Percentiles rank a stretch among this genome's conserved stretches.
Evolutionary conservation across 2,329 filamentous ascomycete genomes (phyloP).

Genomic region (Trichoderma sp.): DNA sequence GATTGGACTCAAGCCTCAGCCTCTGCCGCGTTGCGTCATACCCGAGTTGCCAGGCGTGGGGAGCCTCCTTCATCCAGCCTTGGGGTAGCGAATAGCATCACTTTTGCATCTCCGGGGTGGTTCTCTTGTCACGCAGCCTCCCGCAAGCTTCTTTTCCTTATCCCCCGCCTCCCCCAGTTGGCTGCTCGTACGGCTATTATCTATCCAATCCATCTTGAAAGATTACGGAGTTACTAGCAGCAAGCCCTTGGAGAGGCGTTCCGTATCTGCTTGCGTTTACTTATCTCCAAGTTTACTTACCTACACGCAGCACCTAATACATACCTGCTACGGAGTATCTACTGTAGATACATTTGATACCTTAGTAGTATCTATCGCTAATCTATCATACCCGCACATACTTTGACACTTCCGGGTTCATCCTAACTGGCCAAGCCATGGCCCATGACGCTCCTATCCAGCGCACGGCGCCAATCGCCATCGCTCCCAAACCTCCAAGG

Average conservation of each 20-base stretch:
- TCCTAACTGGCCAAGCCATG: conserved; percentile 38
- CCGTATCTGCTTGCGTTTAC: background rate
- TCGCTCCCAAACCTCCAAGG: conserved; percentile 58
- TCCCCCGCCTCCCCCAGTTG: background rate
- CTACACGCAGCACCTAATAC: background rate
- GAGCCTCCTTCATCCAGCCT: conserved; percentile 1
- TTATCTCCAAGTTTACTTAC: conserved; percentile 1
- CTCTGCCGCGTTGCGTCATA: conserved; percentile 15
- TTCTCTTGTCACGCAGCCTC: background rate
- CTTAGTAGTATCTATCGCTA: background rate
- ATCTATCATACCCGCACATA: background rate
- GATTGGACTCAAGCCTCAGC: background rate
- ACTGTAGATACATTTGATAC: background rate
- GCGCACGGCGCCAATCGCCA: conserved; percentile 64
- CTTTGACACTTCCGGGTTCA: background rate
- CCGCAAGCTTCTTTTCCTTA: conserved; percentile 6
- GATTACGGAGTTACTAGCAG: background rate
- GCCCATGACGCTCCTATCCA: conserved; percentile 52
- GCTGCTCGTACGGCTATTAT: background rate
- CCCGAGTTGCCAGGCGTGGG: conserved; percentile 6
- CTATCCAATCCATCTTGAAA: background rate
- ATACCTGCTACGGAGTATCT: background rate
- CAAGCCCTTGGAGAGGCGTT: background rate
- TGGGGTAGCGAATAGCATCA: conserved; percentile 16
- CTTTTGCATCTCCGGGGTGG: background rate